Evolutionary conservation across 208 protist genomes (phyloP).

Genomic region (Wallacemonas collosoma): DNA sequence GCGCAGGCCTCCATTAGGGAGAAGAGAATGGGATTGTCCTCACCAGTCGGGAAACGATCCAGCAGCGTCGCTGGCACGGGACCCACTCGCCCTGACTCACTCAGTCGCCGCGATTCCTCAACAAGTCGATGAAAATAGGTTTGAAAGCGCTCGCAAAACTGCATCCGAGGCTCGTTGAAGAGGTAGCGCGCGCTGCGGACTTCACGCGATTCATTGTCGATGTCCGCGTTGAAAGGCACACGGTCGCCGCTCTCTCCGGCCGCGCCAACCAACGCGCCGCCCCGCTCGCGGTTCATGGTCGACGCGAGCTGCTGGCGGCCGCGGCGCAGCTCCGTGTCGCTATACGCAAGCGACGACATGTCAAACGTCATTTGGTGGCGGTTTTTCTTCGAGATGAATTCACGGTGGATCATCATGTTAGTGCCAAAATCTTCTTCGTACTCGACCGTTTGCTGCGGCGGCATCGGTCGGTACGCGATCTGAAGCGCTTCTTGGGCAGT

Average conservation of each 20-base stretch:
- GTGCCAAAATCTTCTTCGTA: constrained; percentile 88
- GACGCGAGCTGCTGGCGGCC: constrained; percentile 65
- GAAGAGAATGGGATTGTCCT: constrained; percentile 67
- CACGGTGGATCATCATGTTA: constrained; percentile 87
- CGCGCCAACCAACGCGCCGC: constrained; percentile 50
- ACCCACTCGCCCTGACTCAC: constrained; percentile 1
- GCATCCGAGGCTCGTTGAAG: constrained; percentile 80
- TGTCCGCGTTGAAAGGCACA: constrained; percentile 62
- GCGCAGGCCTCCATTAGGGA: constrained; percentile 90
- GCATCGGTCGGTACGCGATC: constrained; percentile 86
- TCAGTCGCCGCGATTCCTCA: constrained; percentile 7
- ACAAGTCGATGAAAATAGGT: constrained; percentile 56
- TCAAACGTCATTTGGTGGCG: constrained; percentile 62
- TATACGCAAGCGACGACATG: constrained; percentile 69
- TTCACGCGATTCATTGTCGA: constrained; percentile 66
- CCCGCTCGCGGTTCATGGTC: constrained; percentile 80
- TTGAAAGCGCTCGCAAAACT: constrained; percentile 88
- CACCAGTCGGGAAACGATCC: constrained; percentile 12
- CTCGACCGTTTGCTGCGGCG: constrained; percentile 72
- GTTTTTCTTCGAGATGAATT: constrained; percentile 74
- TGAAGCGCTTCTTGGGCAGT: constrained; percentile 80
- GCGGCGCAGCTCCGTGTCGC: constrained; percentile 64
- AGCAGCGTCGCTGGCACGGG: not conserved
- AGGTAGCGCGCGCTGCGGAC: constrained; percentile 78
- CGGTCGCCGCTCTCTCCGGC: constrained; percentile 47